Base-by-base conservation (phyloP, 345 rosid genomes). In the Euphorbia tirucalli region DNA sequence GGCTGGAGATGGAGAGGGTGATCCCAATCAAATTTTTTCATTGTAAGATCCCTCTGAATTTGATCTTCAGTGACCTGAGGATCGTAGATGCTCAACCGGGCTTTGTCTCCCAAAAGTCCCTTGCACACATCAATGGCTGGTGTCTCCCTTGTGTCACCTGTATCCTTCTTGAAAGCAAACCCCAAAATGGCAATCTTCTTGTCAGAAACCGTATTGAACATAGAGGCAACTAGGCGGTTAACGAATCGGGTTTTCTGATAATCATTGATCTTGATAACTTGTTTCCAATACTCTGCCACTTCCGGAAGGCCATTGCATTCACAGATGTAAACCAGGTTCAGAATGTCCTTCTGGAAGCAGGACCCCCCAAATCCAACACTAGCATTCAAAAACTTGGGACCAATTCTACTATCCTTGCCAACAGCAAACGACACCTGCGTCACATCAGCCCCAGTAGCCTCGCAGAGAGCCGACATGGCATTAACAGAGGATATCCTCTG, bases 21-120 rank as follows among this genome's bases (percentile, higher is more conserved):
- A 76, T 93, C 98, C 97, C 93, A 93, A 76, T 89, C 97, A 67
- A 93, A 93, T 69, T 91, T 93, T 55, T 91, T 89, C 98, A 93
- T 89, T 65, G 87, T 82, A 15, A 93, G 89, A 78, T 93, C 98
- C 76, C 96, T 89, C 78, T 87, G 93, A 81, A 93, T 90, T 83
- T 93, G 97, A 50, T 93, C 97, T 77, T 85, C 89, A 0, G 88
- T 83, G 64, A 93, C 98, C 83, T 91, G 98, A 28, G 96, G 97
- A 61, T 93, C 97, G 32, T 90, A 93, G 54, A 93, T 91, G 87
- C 97, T 87, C 81, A 93, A 71, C 69, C 71, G 77, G 56, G 98
- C 98, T 74, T 90, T 93, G 83, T 93, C 98, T 39, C 95, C 97
- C 78, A 90, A 72, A 41, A 93, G 79, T 31, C 98, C 98, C 85